phyloP scores from a whole-genome alignment of 2,329 filamentous ascomycete species.

The Fusarium secorum region DNA sequence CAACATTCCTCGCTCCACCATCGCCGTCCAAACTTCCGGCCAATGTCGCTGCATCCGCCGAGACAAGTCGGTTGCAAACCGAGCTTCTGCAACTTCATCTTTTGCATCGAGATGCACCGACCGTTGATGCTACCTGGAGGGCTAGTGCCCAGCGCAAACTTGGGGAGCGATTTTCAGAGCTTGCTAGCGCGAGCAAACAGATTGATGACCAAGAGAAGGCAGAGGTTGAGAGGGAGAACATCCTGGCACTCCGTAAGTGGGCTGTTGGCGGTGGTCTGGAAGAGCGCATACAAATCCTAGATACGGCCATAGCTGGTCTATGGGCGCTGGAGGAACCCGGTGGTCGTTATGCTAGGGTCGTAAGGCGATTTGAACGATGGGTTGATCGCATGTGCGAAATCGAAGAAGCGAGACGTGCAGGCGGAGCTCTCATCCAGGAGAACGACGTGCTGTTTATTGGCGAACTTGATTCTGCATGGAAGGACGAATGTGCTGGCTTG shows the following conservation, averaged over 20 bases:
- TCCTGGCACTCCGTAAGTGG: slow-evolving; percentile 63
- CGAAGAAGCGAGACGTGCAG: slow-evolving; percentile 53
- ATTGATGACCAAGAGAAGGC: slow-evolving; percentile 51
- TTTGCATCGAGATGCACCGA: slow-evolving; percentile 63
- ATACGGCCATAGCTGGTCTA: slow-evolving; percentile 63
- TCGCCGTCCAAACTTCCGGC: slow-evolving; percentile 68
- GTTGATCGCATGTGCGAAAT: slow-evolving; percentile 56
- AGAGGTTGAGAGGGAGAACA: slow-evolving; percentile 59
- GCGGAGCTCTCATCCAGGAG: slow-evolving; percentile 47
- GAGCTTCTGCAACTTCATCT: slow-evolving; percentile 72
- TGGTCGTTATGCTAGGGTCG: slow-evolving; percentile 63
- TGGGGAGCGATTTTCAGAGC: slow-evolving; percentile 52
- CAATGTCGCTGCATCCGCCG: slow-evolving; percentile 66
- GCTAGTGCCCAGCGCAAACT: slow-evolving; percentile 62
- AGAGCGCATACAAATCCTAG: slow-evolving; percentile 65
- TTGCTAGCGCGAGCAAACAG: slow-evolving; percentile 48
- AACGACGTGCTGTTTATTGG: slow-evolving; percentile 58
- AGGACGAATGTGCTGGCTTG: slow-evolving; percentile 63
- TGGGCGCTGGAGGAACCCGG: slow-evolving; percentile 65
- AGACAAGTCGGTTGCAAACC: slow-evolving; percentile 66
- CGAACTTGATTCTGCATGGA: slow-evolving; percentile 65
- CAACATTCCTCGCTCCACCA: slow-evolving; percentile 65
- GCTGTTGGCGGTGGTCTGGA: slow-evolving; percentile 54
- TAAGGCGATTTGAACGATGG: slow-evolving; percentile 69
- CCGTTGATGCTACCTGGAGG: slow-evolving; percentile 60